Base-by-base conservation (phyloP, 441 rosid genomes). In the Eruca vesicaria region DNA sequence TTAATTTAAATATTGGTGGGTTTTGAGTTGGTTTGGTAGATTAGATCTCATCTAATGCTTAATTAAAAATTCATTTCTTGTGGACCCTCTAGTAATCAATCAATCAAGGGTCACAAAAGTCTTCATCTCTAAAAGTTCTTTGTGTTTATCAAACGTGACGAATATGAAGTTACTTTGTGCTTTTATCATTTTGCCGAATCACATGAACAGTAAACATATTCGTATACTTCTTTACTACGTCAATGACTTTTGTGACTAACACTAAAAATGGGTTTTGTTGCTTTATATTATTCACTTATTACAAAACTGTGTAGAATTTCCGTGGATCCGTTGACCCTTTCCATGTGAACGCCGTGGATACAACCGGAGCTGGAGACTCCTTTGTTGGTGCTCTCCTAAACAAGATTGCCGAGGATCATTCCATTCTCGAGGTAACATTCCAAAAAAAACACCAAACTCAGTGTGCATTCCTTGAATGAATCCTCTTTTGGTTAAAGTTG, bases 341-440 rank as follows among this genome's bases (percentile, higher is more conserved):
- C 85, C 95, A 90, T 78, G 99, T 91, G 21, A 75, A 88, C 6
- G 83, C 98, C 0, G 84, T 95, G 53, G 99, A 95, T 73, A 93
- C 99, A 68, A 93, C 99, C 2, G 98, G 99, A 36, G 99, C 99
- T 52, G 99, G 99, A 18, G 99, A 95, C 78, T 78, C 99, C 7
- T 95, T 90, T 53, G 87, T 95, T 0, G 99, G 99, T 15, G 96
- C 99, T 9, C 83, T 95, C 16, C 84, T 95, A 57, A 68, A 83
- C 87, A 86, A 87, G 88, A 71, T 91, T 59, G 98, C 89, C 1
- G 92, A 86, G 19, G 97, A 95, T 73, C 93, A 72, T 16, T 84
- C 95, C 12, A 32, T 91, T 0, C 79, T 95, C 4, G 96, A 95
- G 86, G 99, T 88, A 73, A 79, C 29, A 33, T 43, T 69, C 11